Percentiles rank a stretch among this genome's conserved stretches.
Conservation (phyloP, 1,284 basidiomycete genomes). For the Coniferiporia sulphurascens region DNA sequence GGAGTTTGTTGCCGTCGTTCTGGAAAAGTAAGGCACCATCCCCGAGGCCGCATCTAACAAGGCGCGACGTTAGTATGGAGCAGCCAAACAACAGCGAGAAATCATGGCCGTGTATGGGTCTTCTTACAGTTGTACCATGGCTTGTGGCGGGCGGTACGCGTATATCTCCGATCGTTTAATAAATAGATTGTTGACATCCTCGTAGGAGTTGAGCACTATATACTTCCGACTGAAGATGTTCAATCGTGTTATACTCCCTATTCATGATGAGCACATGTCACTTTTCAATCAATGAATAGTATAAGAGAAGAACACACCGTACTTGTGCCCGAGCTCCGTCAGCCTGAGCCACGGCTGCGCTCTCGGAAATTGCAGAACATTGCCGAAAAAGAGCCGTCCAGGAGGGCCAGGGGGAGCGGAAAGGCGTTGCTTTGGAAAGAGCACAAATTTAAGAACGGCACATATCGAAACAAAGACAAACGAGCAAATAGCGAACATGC, state of each 20-base stretch:
- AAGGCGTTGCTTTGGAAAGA: too few relatives aligned
- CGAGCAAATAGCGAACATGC: too few relatives aligned
- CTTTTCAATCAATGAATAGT: too few relatives aligned
- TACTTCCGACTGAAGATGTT: neutral
- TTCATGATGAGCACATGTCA: too few relatives aligned
- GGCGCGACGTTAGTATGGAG: too few relatives aligned
- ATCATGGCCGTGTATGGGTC: too few relatives aligned
- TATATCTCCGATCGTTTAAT: neutral
- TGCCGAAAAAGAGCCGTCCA: slow-evolving; percentile 9
- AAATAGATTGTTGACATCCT: neutral
- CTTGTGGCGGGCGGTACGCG: neutral
- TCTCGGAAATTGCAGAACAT: slow-evolving; percentile 15
- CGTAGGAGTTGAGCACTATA: neutral
- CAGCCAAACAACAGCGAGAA: neutral
- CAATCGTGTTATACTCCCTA: neutral
- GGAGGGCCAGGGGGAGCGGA: slow-evolving; percentile 12
- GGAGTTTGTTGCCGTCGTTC: slow-evolving; percentile 3
- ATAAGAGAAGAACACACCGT: slow-evolving; percentile 3
- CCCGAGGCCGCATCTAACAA: neutral
- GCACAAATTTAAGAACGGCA: too few relatives aligned
- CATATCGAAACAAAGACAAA: too few relatives aligned
- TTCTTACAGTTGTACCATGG: neutral
- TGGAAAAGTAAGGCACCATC: neutral
- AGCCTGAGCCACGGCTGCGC: slow-evolving; percentile 10
- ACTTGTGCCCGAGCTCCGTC: slow-evolving; percentile 8